phyloP scores from a whole-genome alignment of 2,329 filamentous ascomycete genomes.

The Fusarium sp. region DNA sequence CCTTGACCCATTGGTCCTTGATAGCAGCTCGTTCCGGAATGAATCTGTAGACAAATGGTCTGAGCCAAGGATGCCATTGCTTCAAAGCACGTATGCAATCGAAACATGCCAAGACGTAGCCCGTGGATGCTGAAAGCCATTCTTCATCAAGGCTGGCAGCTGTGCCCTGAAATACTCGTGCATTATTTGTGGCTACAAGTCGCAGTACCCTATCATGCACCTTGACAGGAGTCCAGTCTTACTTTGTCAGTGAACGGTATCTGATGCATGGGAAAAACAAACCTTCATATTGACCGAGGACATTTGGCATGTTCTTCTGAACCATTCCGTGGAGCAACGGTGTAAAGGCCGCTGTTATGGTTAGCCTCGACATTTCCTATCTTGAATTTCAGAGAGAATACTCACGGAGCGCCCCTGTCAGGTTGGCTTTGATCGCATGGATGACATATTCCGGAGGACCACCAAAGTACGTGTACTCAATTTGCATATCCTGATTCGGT shows the following conservation, averaged over 20 bases:
- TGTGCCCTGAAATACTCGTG: conserved; percentile 25
- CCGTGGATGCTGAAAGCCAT: conserved; percentile 12
- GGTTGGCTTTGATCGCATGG: conserved; percentile 21
- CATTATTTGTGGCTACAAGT: conserved; percentile 26
- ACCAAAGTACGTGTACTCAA: conserved; percentile 28
- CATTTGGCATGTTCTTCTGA: conserved; percentile 7
- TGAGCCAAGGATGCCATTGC: conserved; percentile 23
- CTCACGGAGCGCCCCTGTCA: conserved; percentile 17
- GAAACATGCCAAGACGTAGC: conserved; percentile 21
- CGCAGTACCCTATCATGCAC: conserved; percentile 16
- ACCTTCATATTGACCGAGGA: conserved; percentile 7
- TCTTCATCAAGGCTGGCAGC: conserved; percentile 22
- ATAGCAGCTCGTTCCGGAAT: conserved; percentile 23
- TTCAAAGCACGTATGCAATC: conserved; percentile 32
- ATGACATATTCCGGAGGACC: conserved; percentile 27
- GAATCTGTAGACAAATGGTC: conserved; percentile 18
- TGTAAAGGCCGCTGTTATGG: not conserved
- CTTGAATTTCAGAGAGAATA: rapidly evolving
- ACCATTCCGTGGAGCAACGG: conserved; percentile 18
- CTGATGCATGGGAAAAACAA: rapidly evolving
- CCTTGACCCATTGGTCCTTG: conserved; percentile 25
- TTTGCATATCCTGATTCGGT: conserved; percentile 19
- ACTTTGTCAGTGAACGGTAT: rapidly evolving
- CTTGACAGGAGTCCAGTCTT: conserved; percentile 23
- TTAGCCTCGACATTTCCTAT: rapidly evolving